Percentiles rank a stretch among this genome's conserved stretches.
These are phyloP conservation scores for Mortierella sp. DNA, from an alignment of 371 early-diverging fungal genomes.

Conservation along the genomic window DNA sequence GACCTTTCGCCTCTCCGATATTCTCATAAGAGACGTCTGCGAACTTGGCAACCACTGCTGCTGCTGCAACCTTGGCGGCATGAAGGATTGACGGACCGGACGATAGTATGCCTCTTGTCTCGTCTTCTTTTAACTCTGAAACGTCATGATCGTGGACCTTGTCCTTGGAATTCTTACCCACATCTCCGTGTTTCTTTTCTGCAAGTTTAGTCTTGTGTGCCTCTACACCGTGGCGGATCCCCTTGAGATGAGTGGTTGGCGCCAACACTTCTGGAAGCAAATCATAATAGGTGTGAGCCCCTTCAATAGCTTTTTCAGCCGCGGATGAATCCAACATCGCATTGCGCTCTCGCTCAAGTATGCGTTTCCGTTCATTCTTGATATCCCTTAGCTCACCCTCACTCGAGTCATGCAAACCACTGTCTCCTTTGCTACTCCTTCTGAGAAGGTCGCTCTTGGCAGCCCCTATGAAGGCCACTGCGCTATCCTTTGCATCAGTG, in stretches of 20 bases:
- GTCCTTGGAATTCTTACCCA: background rate
- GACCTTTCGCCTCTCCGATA: conserved; percentile 3
- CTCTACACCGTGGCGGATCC: background rate
- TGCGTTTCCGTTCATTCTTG: background rate
- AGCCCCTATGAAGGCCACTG: conserved; percentile 1
- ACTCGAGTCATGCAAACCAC: too few species aligned
- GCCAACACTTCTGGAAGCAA: background rate
- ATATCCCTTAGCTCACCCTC: conserved; percentile 12
- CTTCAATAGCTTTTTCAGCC: conserved; percentile 10
- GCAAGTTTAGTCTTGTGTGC: background rate
- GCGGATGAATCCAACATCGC: background rate
- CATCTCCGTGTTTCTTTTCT: conserved; percentile 2
- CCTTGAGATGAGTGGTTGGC: conserved; percentile 9
- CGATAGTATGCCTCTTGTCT: background rate
- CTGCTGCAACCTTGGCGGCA: conserved; percentile 9
- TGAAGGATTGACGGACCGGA: conserved; percentile 14
- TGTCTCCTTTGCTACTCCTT: background rate
- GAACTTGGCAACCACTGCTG: conserved; percentile 12
- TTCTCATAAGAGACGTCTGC: conserved; percentile 21
- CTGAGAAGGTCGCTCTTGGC: conserved; percentile 6
- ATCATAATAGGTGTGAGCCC: conserved; percentile 2
- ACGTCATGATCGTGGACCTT: background rate
- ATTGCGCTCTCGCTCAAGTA: background rate
- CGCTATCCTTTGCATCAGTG: conserved; percentile 1
- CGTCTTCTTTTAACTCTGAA: too few species aligned